Conservation (phyloP, 225 moss, liverwort and hornwort species). For the Straminergon stramineum region DNA sequence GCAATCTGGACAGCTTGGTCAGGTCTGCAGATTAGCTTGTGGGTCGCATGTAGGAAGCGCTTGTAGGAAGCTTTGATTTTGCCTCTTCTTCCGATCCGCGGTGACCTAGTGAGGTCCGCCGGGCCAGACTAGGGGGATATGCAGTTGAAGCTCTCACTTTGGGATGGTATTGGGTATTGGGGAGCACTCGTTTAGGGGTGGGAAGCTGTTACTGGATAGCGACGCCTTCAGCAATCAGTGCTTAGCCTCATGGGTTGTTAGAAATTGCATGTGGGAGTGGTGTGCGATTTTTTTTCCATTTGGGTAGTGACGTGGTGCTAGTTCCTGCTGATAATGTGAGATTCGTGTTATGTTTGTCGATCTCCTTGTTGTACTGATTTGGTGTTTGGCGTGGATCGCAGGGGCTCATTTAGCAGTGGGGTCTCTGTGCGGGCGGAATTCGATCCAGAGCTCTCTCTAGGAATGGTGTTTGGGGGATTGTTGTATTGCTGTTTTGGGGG, state of each 20-base stretch:
- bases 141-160: background rate
- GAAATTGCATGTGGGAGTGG: background rate
- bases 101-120: background rate
- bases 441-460: background rate
- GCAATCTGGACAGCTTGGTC: background rate
- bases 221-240: background rate
- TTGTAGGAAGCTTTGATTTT: background rate
- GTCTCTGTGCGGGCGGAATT: background rate
- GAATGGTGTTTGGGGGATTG: background rate
- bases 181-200: background rate
- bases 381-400: slow-evolving; percentile 9
- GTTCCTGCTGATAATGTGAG: background rate
- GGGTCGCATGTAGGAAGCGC: background rate
- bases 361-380: background rate
- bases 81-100: background rate
- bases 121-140: too few relatives aligned
- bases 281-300: background rate
- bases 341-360: background rate
- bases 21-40: background rate
- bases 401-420: background rate
- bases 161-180: background rate
- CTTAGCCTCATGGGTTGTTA: background rate
- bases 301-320: background rate
- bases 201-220: background rate
- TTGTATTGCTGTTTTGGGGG: background rate